Percentiles rank a stretch among this genome's conserved stretches.
Evolutionary conservation across 306 rosid species (phyloP).

Genomic region (Lotus japonicus): DNA sequence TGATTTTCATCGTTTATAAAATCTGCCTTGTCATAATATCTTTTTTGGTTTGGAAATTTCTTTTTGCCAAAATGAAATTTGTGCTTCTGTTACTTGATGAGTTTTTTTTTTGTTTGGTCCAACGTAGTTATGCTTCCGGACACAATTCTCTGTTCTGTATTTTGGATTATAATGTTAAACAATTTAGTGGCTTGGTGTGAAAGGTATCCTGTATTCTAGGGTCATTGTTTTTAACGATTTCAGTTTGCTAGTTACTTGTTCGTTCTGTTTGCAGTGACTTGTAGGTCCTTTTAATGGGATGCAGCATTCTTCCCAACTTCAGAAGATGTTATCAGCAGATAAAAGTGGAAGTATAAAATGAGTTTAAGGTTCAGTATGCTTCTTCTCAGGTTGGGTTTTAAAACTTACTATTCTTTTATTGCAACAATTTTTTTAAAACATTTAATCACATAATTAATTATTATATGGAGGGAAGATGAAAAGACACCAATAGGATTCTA

Average conservation of each 20-base stretch:
- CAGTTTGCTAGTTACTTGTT: background rate
- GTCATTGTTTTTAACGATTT: background rate
- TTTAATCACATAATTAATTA: background rate
- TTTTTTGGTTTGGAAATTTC: background rate
- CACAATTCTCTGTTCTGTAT: background rate
- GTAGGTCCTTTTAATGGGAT: slow-evolving; percentile 1
- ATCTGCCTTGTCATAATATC: background rate
- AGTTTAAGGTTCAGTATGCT: background rate
- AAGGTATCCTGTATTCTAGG: background rate
- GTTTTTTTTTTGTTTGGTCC: background rate
- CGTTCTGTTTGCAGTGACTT: background rate
- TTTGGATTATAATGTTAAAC: background rate
- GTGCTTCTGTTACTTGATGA: slow-evolving; percentile 7
- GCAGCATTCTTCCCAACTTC: slow-evolving; percentile 8
- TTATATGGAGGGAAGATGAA: background rate
- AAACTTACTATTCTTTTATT: background rate
- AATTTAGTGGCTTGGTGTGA: background rate
- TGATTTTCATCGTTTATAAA: slow-evolving; percentile 6
- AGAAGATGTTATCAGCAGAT: no score
- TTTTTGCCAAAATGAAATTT: background rate
- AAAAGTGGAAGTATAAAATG: no score
- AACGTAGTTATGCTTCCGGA: background rate
- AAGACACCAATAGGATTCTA: background rate
- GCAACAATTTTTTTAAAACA: background rate
- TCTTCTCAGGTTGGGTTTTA: slow-evolving; percentile 4